phyloP scores from a whole-genome alignment of 306 rosid genomes.

The Nissolia schottii region DNA sequence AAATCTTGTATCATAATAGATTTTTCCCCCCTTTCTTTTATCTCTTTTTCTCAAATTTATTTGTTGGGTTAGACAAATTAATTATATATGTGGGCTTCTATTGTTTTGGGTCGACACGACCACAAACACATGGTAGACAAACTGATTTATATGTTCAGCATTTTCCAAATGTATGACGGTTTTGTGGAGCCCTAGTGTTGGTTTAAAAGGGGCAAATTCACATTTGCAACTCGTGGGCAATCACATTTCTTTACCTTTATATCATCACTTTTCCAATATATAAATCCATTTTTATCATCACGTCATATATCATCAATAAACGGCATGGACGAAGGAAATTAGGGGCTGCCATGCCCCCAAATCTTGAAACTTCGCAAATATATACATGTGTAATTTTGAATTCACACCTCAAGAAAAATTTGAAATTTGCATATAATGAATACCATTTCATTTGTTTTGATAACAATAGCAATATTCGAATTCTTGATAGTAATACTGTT shows the following conservation, averaged over 20 bases:
- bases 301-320: neutral
- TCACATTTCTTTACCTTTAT: neutral
- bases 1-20: neutral
- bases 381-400: neutral
- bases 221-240: neutral
- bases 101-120: neutral
- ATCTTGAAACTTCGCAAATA: neutral
- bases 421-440: too few relatives aligned
- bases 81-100: neutral
- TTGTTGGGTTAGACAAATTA: neutral
- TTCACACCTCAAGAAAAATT: too few relatives aligned
- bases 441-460: too few relatives aligned
- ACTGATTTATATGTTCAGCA: neutral
- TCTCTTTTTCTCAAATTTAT: neutral
- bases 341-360: neutral
- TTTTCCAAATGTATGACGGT: constrained; percentile 17
- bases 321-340: neutral
- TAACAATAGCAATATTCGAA: neutral
- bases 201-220: neutral
- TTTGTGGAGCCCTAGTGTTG: constrained; percentile 48
- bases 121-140: neutral
- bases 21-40: neutral
- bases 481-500: too few relatives aligned
- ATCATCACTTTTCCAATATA: neutral
- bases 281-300: neutral